Evolutionary conservation across 148 eudicot genomes (phyloP).

Genomic region (Fagopyrum tataricum): DNA sequence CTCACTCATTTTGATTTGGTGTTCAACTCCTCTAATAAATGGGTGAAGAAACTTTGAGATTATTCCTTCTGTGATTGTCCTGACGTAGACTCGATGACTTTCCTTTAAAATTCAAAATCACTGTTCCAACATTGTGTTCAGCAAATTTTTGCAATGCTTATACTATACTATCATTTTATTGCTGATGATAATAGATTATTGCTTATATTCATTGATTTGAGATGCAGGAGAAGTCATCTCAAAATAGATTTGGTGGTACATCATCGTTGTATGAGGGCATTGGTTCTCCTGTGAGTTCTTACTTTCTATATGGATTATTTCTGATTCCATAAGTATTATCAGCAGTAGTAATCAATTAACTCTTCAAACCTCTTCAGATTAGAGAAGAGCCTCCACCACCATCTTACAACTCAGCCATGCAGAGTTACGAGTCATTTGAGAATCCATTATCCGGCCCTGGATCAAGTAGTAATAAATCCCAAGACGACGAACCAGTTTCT

Average conservation of each 20-base stretch:
- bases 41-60: not conserved
- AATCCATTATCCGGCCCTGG: constrained; percentile 86
- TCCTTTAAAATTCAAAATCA: not conserved
- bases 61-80: not conserved
- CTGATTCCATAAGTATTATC: not conserved
- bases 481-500: constrained; percentile 57
- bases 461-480: constrained; percentile 58
- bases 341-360: constrained; percentile 19
- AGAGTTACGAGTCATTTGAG: constrained; percentile 74
- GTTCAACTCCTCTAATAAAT: not conserved
- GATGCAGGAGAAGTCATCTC: constrained; percentile 55
- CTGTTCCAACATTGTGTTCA: not conserved
- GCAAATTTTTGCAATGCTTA: not conserved
- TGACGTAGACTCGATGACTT: not conserved
- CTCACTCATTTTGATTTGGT: not conserved
- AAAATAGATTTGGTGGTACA: constrained; percentile 44
- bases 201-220: constrained; percentile 1
- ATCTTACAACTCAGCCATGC: constrained; percentile 56
- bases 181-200: constrained; percentile 3
- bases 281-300: constrained; percentile 63
- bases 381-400: constrained; percentile 91
- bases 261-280: constrained; percentile 46
- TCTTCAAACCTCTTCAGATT: constrained; percentile 43
- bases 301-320: not conserved
- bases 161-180: not conserved